These are phyloP conservation scores for Aspergillus ochraceoroseus DNA, from an alignment of 2,329 filamentous ascomycete species.

Conservation along the genomic window DNA sequence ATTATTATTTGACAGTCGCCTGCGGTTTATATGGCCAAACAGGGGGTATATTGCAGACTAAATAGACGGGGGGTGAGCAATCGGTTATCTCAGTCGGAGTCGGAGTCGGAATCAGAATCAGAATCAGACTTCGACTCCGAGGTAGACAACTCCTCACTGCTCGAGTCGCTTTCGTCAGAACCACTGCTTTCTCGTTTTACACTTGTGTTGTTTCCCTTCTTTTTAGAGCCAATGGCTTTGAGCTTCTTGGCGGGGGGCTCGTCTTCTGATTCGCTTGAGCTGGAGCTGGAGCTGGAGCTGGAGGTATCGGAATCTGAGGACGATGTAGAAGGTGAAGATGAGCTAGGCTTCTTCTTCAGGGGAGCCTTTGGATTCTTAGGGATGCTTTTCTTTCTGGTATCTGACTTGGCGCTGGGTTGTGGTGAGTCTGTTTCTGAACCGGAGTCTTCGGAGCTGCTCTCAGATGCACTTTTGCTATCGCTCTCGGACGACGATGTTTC, in stretches of 20 bases:
- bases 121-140: no score
- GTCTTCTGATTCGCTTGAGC: background rate
- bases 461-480: slow-evolving; percentile 1
- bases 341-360: background rate
- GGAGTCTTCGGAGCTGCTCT: background rate
- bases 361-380: background rate
- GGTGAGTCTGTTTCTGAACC: background rate
- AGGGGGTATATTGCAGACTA: no score
- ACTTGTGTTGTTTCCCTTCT: background rate
- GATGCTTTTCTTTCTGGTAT: background rate
- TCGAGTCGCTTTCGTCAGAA: background rate
- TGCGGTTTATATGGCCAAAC: no score
- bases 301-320: background rate
- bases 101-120: background rate
- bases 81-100: slow-evolving; percentile 2
- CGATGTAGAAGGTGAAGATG: background rate
- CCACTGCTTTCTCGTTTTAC: background rate
- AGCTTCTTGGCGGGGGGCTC: background rate
- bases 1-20: no score
- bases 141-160: background rate
- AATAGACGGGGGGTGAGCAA: no score
- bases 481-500: no score
- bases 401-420: background rate
- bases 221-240: background rate
- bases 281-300: no score